A percentile compares a stretch with the other conserved stretches of the same genome.
These are phyloP conservation scores for Eimeria praecox DNA, from an alignment of 169 alveolate species.

Conservation along the genomic window DNA sequence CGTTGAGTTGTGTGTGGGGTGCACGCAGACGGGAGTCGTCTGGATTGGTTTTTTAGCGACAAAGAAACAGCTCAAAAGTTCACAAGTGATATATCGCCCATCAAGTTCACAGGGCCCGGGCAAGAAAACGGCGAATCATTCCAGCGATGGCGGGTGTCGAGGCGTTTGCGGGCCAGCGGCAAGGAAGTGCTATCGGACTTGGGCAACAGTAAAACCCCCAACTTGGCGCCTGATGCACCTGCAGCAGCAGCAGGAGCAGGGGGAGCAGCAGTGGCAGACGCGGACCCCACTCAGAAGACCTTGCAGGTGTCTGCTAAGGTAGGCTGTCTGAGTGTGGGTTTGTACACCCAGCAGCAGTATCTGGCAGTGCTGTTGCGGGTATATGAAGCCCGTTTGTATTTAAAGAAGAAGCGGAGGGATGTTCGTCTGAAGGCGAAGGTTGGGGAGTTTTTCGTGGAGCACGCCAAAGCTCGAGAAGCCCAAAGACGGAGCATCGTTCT, in stretches of 20 bases:
- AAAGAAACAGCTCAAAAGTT: conserved; percentile 18
- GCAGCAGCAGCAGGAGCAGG: not conserved
- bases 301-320: conserved; percentile 47
- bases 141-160: conserved; percentile 55
- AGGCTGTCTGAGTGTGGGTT: conserved; percentile 67
- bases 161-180: conserved; percentile 11
- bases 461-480: conserved; percentile 10
- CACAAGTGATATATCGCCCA: conserved; percentile 10
- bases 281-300: conserved; percentile 17
- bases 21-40: conserved; percentile 46
- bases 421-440: conserved; percentile 56
- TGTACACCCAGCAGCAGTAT: conserved; percentile 75
- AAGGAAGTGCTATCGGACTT: not conserved
- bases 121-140: conserved; percentile 31
- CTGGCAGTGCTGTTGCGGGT: conserved; percentile 71
- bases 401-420: conserved; percentile 21
- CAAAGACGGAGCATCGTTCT: conserved; percentile 65
- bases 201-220: not conserved
- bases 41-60: conserved; percentile 47
- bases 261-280: not conserved
- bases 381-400: conserved; percentile 23
- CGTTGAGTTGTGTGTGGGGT: not conserved
- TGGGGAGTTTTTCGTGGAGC: conserved; percentile 77
- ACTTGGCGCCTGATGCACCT: not conserved
- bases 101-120: conserved; percentile 51